A percentile compares a stretch with the other conserved stretches of the same genome.
phyloP scores from a whole-genome alignment of 352 stramenopile species.

The Stephanocyclus meneghinianus region DNA sequence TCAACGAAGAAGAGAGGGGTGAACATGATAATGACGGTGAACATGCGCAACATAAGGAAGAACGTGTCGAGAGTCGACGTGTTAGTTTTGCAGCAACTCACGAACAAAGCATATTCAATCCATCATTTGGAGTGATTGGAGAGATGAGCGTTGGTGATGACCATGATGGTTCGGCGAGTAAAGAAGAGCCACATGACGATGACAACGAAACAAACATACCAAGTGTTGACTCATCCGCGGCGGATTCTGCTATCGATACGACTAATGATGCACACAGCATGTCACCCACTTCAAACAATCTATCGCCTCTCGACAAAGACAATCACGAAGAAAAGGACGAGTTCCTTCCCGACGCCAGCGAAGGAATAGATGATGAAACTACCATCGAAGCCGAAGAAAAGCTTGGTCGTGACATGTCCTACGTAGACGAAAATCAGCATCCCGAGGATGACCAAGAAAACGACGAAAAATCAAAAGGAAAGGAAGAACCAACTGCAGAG shows the following conservation, averaged over 20 bases:
- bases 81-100: constrained; percentile 63
- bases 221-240: background rate
- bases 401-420: constrained; percentile 73
- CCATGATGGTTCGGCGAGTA: constrained; percentile 10
- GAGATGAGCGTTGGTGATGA: background rate
- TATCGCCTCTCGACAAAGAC: constrained; percentile 54
- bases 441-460: background rate
- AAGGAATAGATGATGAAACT: constrained; percentile 87
- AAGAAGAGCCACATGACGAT: constrained; percentile 14
- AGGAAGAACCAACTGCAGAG: background rate
- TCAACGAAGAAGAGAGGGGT: constrained; percentile 13
- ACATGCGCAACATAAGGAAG: constrained; percentile 21
- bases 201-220: background rate
- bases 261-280: too few relatives aligned
- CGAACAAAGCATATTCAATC: constrained; percentile 59
- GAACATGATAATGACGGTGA: background rate
- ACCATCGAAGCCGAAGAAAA: constrained; percentile 89
- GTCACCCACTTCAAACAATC: too few relatives aligned
- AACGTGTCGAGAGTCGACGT: constrained; percentile 51
- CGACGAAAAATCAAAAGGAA: background rate
- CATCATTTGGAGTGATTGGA: constrained; percentile 6
- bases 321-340: constrained; percentile 77
- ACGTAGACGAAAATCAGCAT: constrained; percentile 77
- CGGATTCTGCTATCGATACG: background rate
- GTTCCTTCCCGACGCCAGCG: constrained; percentile 38